phyloP scores from a whole-genome alignment of 225 moss, liverwort and hornwort species.

The Sphagnum contortum region DNA sequence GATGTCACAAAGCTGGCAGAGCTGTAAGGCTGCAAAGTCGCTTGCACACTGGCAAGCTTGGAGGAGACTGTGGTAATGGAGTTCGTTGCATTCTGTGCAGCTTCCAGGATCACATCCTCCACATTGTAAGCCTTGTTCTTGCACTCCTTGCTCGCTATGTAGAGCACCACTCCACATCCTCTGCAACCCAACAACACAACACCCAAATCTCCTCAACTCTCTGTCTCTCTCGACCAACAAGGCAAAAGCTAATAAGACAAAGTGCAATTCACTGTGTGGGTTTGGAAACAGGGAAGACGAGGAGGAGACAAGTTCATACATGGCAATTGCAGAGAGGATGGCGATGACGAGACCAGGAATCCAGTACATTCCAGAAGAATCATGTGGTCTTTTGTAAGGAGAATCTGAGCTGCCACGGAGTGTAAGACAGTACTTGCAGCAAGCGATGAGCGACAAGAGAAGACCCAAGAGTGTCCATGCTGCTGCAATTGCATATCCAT shows the following conservation, averaged over 20 bases:
- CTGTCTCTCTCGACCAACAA: not conserved
- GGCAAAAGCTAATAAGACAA: not conserved
- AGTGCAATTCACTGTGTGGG: not conserved
- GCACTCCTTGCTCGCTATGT: constrained; percentile 21
- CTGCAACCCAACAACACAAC: constrained; percentile 13
- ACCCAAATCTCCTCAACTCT: not conserved
- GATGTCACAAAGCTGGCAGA: constrained; percentile 4
- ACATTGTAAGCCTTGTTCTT: constrained; percentile 39
- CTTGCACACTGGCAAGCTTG: constrained; percentile 20
- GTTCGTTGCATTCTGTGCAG: constrained; percentile 27
- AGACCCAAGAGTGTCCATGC: constrained; percentile 36
- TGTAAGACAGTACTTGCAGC: constrained; percentile 40
- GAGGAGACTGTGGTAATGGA: constrained; percentile 29
- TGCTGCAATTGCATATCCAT: constrained; percentile 37
- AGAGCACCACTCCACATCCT: constrained; percentile 34
- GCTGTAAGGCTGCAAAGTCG: constrained; percentile 25
- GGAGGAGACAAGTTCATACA: constrained; percentile 14
- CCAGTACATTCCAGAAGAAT: constrained; percentile 32
- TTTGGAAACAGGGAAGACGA: not conserved
- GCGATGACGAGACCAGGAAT: constrained; percentile 40
- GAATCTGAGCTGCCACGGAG: not conserved
- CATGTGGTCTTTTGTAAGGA: constrained; percentile 32
- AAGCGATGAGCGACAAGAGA: constrained; percentile 25
- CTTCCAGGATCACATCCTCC: constrained; percentile 23
- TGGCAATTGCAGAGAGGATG: constrained; percentile 33